Base-by-base conservation (phyloP, 306 rosid species). In the Trichosanthes truncata region DNA sequence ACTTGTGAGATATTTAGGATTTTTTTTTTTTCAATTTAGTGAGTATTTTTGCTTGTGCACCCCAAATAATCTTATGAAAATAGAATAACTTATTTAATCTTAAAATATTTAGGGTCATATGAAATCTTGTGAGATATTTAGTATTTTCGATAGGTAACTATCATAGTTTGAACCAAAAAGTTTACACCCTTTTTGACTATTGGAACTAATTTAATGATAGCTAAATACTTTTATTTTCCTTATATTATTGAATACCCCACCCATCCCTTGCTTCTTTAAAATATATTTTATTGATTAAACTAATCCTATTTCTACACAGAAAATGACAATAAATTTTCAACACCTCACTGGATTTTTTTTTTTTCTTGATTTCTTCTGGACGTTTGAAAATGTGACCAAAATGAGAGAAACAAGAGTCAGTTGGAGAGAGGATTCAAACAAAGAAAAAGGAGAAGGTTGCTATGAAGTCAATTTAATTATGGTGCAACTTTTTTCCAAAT, bases 331-430 rank as follows among this genome's bases (percentile, higher is more conserved):
- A 33, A 63, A 66, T 3, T 66, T 66, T 36, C 48, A 36, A 66
- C 74, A 36, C 15, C 9, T 9, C 0, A 20, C 8, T 3, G 25
- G 46, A 1, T 5, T 36, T 62, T 15, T 31, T 66, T 3, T 61
- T 29, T 61, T 61, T 11, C 7, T 26, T 26, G 4, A 4, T 60
- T 61, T 61, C 67, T 61, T 61, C 40, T 66, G 14, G 46, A 66
- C 1, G 74, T 66, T 66, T 66, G 74, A 66, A 66, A 68, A 68
- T 68, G 75, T 68, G 33, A 40, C 33, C 51, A 68, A 68, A 40
- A 68, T 40, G 20, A 65, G 26, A 36, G 43, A 63, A 65, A 65
- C 23, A 18, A 18, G 48, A 65, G 40, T 18, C 25, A 29, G 41
- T 31, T 61, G 40, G 51, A 68, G 3, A 67, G 51, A 29, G 67